A percentile compares a stretch with the other conserved stretches of the same genome.
Conservation (phyloP, 495 filamentous ascomycete genomes). For the Tricharina praecox region DNA sequence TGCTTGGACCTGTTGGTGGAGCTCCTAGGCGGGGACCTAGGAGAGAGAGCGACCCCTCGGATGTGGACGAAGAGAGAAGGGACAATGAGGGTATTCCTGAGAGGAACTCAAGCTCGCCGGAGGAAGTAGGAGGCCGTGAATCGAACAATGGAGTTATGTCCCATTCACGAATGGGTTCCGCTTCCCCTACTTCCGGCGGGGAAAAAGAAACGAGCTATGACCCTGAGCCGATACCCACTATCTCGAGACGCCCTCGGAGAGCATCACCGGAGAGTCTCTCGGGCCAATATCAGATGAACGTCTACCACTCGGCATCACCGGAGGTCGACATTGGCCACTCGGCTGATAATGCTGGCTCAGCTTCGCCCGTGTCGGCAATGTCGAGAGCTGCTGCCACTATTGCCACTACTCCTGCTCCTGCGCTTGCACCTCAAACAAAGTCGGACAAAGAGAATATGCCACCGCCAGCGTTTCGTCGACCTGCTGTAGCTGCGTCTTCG, state of each 20-base stretch:
- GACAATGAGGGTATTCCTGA: background rate
- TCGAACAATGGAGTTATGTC: background rate
- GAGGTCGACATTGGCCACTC: background rate
- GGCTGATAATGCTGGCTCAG: too few relatives aligned
- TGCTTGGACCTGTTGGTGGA: constrained; percentile 21
- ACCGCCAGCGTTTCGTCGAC: constrained; percentile 21
- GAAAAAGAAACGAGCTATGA: background rate
- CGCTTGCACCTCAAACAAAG: constrained; percentile 6
- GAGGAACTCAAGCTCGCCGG: background rate
- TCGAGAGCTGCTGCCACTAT: constrained; percentile 19
- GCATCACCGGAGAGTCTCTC: constrained; percentile 3
- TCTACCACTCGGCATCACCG: constrained; percentile 6
- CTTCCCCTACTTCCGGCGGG: background rate
- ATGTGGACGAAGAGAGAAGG: constrained; percentile 15
- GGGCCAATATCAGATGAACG: background rate
- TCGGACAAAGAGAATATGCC: constrained; percentile 26
- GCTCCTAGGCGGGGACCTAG: constrained; percentile 23
- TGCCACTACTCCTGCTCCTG: constrained; percentile 15
- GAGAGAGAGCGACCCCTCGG: constrained; percentile 18
- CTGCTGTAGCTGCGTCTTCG: constrained; percentile 2
- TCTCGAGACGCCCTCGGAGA: constrained; percentile 3
- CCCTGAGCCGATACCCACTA: background rate
- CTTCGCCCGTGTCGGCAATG: too few relatives aligned
- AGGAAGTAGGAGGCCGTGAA: background rate
- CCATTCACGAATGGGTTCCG: background rate